Base-by-base conservation (phyloP, 1,284 basidiomycete species). In the Malassezia restricta region DNA sequence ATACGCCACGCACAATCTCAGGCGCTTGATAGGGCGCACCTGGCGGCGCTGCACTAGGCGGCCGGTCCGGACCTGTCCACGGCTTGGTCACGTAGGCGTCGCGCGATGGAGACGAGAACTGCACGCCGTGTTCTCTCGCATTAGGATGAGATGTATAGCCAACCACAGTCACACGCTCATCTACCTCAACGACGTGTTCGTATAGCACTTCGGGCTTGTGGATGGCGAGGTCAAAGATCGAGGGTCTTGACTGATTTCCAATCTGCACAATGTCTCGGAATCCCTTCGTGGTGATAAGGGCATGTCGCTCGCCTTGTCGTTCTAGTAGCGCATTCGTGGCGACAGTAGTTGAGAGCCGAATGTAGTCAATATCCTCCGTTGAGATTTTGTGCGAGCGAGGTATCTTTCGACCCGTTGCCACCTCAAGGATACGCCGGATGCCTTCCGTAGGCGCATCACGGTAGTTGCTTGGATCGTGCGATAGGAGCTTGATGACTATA, bases 261-360 rank as follows among this genome's bases (percentile, higher is more conserved):
- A 92, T 94, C 47, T 85, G 79, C 3, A 95, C 79, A 14, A 95
- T 80, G 74, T 95, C 91, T 45, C 46, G 83, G 78, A 94, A 95
- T 0, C 88, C 91, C 61, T 83, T 83, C 0, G 91, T 95, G 67
- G 91, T 94, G 15, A 96, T 76, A 20, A 98, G 77, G 0, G 89
- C 92, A 57, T 94, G 88, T 59, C 83, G 82, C 65, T 87, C 83
- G 0, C 92, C 92, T 71, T 90, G 91, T 35, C 92, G 82, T 71
- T 96, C 92, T 5, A 98, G 79, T 0, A 98, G 79, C 0, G 92
- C 91, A 64, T 96, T 98, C 14, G 92, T 98, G 0, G 88, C 92
- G 2, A 96, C 89, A 0, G 92, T 98, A 0, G 92, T 96, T 0
- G 86, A 89, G 3, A 95, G 77, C 14, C 90, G 81, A 58, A 94